Conservation (phyloP, 192 early-diverging fungal species). For the Linnemannia schmuckeri region DNA sequence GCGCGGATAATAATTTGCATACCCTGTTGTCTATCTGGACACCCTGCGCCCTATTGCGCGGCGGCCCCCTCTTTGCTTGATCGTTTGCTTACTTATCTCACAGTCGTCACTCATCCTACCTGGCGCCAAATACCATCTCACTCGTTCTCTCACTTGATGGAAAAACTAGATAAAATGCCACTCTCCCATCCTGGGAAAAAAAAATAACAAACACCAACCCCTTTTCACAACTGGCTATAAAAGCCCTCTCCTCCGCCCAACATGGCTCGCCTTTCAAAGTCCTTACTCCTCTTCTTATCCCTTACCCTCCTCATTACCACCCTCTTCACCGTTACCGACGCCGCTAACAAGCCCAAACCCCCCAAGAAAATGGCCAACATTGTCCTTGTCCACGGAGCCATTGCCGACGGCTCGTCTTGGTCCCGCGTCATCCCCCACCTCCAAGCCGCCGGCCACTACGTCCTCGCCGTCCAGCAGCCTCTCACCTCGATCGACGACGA, state of each 20-base stretch:
- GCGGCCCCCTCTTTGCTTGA: too few relatives aligned
- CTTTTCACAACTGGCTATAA: too few relatives aligned
- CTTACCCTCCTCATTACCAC: background rate
- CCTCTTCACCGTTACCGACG: background rate
- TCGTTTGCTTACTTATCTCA: too few relatives aligned
- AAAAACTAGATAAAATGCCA: too few relatives aligned
- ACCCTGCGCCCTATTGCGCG: too few relatives aligned
- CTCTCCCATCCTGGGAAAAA: too few relatives aligned
- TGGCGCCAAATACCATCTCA: too few relatives aligned
- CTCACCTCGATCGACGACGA: conserved; percentile 7
- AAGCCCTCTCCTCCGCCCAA: background rate
- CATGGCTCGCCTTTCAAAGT: background rate
- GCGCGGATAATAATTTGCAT: too few relatives aligned
- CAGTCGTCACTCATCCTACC: too few relatives aligned
- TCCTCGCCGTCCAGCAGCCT: conserved; percentile 9
- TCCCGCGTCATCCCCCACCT: background rate
- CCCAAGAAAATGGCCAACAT: conserved; percentile 7
- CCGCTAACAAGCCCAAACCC: background rate
- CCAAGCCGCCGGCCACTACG: conserved; percentile 2
- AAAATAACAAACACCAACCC: too few relatives aligned
- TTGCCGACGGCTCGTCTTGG: conserved; percentile 19
- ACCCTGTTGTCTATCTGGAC: too few relatives aligned
- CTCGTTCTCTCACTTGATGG: too few relatives aligned
- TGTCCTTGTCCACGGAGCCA: conserved; percentile 12
- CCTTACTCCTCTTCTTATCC: background rate